A percentile compares a stretch with the other conserved stretches of the same genome.
These are phyloP conservation scores for Corymbia maculata DNA, from an alignment of 345 rosid species.

Conservation along the genomic window DNA sequence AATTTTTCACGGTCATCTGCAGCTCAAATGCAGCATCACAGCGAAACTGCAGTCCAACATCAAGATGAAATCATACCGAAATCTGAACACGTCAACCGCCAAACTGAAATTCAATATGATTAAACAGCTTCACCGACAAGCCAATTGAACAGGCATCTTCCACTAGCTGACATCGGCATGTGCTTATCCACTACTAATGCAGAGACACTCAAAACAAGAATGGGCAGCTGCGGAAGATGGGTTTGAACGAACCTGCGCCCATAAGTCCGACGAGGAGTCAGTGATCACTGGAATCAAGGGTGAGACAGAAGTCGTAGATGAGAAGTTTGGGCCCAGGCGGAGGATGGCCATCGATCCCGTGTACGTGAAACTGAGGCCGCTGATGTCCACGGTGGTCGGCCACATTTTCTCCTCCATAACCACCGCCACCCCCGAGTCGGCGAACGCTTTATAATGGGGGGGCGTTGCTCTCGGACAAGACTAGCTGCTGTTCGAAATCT, in stretches of 20 bases:
- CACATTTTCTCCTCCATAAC: slow-evolving; percentile 15
- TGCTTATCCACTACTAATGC: neutral
- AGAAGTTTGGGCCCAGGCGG: slow-evolving; percentile 73
- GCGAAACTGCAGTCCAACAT: neutral
- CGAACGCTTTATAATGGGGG: neutral
- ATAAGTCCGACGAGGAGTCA: slow-evolving; percentile 95
- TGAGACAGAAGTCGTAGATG: slow-evolving; percentile 55
- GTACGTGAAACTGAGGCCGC: slow-evolving; percentile 78
- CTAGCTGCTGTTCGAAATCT: no score
- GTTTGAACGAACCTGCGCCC: slow-evolving; percentile 61
- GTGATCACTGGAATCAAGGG: slow-evolving; percentile 57
- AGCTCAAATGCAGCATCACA: neutral
- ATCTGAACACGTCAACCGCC: no score
- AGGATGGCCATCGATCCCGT: slow-evolving; percentile 89
- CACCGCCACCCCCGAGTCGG: slow-evolving; percentile 4
- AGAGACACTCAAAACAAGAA: neutral
- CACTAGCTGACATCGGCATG: neutral
- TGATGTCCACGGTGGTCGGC: slow-evolving; percentile 46
- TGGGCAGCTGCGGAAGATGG: neutral
- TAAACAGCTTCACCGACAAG: no score
- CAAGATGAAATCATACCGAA: neutral
- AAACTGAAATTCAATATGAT: no score
- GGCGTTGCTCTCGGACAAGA: no score
- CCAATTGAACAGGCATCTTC: neutral
- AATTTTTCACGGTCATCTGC: neutral